Evolutionary conservation across 306 rosid species (phyloP).

Genomic region (Vigna reflexopilosa): DNA sequence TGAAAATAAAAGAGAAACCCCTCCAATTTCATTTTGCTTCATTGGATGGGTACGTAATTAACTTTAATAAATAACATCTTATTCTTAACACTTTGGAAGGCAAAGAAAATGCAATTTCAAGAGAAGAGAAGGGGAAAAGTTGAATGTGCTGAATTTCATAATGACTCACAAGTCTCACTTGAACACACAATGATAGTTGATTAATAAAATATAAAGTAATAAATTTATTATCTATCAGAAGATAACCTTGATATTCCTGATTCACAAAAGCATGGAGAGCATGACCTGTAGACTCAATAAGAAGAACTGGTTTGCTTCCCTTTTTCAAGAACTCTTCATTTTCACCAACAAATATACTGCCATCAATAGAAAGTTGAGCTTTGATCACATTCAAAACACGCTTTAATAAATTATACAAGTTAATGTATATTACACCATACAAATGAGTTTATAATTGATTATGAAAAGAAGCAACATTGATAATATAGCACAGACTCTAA

Average conservation of each 20-base stretch:
- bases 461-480: conserved; percentile 11
- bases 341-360: conserved; percentile 69
- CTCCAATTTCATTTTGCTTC: too few species aligned
- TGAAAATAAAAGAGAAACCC: too few species aligned
- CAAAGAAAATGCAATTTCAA: too few species aligned
- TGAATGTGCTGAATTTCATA: conserved; percentile 4
- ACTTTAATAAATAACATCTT: too few species aligned
- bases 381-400: conserved; percentile 28
- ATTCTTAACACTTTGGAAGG: too few species aligned
- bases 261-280: conserved; percentile 93
- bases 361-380: conserved; percentile 44
- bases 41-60: too few species aligned
- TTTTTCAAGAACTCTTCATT: conserved; percentile 78
- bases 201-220: conserved; percentile 28
- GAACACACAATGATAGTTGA: conserved; percentile 11
- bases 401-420: conserved; percentile 25
- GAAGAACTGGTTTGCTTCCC: conserved; percentile 75
- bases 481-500: conserved; percentile 20
- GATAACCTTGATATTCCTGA: conserved; percentile 77
- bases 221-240: conserved; percentile 22
- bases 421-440: conserved; percentile 10
- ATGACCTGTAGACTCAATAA: conserved; percentile 86
- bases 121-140: too few species aligned
- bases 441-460: neutral
- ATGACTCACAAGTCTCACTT: conserved; percentile 19